These are phyloP conservation scores for Vigna mungo DNA, from an alignment of 306 rosid genomes.

Conservation along the genomic window DNA sequence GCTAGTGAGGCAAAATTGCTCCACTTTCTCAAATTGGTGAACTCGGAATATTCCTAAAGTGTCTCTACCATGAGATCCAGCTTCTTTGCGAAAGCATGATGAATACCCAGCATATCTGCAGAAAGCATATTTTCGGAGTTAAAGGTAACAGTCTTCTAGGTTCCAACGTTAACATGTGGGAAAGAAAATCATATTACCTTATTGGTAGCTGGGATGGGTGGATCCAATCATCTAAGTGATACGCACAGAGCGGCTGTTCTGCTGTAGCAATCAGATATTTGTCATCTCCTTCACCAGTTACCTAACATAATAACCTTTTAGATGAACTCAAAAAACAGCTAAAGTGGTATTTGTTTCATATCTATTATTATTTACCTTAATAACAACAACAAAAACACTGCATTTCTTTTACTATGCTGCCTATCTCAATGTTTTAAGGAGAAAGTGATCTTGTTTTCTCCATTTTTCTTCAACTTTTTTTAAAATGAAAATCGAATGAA, in stretches of 20 bases:
- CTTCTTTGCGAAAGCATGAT: constrained; percentile 98
- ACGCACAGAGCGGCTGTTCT: constrained; percentile 94
- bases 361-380: neutral
- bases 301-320: constrained; percentile 53
- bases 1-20: constrained; percentile 88
- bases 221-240: constrained; percentile 93
- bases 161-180: neutral
- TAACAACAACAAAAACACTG: constrained; percentile 2
- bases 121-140: constrained; percentile 32
- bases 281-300: constrained; percentile 99
- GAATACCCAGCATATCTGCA: constrained; percentile 94
- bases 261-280: constrained; percentile 97
- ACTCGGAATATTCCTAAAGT: constrained; percentile 94
- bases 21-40: constrained; percentile 97
- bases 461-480: neutral
- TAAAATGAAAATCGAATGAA: constrained; percentile 20
- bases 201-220: constrained; percentile 90
- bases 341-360: neutral
- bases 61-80: constrained; percentile 98
- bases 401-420: neutral
- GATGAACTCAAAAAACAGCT: constrained; percentile 21
- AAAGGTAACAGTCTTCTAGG: constrained; percentile 8
- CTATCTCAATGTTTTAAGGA: neutral
- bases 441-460: neutral
- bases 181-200: constrained; percentile 58